Percentiles rank a stretch among this genome's conserved stretches.
Evolutionary conservation across 371 early-diverging fungal species (phyloP).

Genomic region (Capniomyces stellatus): DNA sequence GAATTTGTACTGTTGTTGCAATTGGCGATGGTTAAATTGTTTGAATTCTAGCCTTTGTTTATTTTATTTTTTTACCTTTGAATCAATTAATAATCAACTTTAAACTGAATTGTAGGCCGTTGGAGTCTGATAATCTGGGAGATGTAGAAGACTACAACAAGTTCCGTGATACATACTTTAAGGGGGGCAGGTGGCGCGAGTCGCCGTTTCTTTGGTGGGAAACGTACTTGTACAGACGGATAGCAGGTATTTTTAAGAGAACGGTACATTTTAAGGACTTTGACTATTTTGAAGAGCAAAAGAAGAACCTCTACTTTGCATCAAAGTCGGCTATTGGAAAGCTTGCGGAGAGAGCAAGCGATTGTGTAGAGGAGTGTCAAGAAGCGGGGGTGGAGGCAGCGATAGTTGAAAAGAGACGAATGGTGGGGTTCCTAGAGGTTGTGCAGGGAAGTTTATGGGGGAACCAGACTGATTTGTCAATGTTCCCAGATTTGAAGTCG

Average conservation of each 20-base stretch:
- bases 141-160: slow-evolving; percentile 49
- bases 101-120: too few relatives aligned
- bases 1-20: too few relatives aligned
- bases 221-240: slow-evolving; percentile 65
- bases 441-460: slow-evolving; percentile 71
- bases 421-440: slow-evolving; percentile 43
- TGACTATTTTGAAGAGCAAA: slow-evolving; percentile 57
- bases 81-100: too few relatives aligned
- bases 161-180: slow-evolving; percentile 31
- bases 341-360: slow-evolving; percentile 36
- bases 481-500: slow-evolving; percentile 49
- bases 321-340: slow-evolving; percentile 40
- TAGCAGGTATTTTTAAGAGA: slow-evolving; percentile 36
- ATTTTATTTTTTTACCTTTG: too few relatives aligned
- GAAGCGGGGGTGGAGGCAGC: slow-evolving; percentile 10
- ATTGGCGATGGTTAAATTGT: too few relatives aligned
- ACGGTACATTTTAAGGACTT: slow-evolving; percentile 40
- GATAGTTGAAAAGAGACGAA: neutral
- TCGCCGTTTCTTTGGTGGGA: slow-evolving; percentile 66
- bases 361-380: slow-evolving; percentile 4
- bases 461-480: slow-evolving; percentile 68
- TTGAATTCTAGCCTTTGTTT: too few relatives aligned
- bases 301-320: slow-evolving; percentile 43
- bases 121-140: slow-evolving; percentile 26
- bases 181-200: slow-evolving; percentile 37